Evolutionary conservation across 176 grass and related monocot genomes (phyloP).

Genomic region (Saccharum officinarum): DNA sequence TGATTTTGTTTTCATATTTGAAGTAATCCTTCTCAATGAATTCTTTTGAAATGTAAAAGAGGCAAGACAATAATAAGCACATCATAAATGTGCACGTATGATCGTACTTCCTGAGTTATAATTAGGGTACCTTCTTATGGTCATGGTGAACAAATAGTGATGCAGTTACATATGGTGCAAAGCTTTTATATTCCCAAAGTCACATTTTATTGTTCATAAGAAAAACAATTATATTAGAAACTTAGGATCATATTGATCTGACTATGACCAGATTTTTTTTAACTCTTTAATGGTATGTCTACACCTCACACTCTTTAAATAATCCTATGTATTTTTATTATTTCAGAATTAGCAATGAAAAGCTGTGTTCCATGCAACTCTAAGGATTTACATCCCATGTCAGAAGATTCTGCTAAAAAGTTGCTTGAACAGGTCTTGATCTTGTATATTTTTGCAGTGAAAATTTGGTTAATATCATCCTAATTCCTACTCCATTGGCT

Average conservation of each 20-base stretch:
- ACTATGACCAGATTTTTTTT: not conserved
- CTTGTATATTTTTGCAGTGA: not conserved
- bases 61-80: not conserved
- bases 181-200: not conserved
- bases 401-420: conserved; percentile 75
- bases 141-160: not conserved
- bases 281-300: not conserved
- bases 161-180: not conserved
- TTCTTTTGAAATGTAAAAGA: not conserved
- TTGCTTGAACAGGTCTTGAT: conserved; percentile 65
- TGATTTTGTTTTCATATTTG: not conserved
- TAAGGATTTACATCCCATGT: conserved; percentile 70
- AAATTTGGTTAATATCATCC: conserved; percentile 3
- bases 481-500: not conserved
- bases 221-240: not conserved
- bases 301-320: not conserved
- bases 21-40: not conserved
- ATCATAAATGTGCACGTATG: not conserved
- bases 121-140: not conserved
- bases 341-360: conserved; percentile 67
- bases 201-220: not conserved
- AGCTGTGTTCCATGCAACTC: conserved; percentile 85
- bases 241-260: not conserved
- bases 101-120: not conserved
- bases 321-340: conserved; percentile 4